Conservation (phyloP, 169 alveolate genomes). For the Eimeria zaria region DNA sequence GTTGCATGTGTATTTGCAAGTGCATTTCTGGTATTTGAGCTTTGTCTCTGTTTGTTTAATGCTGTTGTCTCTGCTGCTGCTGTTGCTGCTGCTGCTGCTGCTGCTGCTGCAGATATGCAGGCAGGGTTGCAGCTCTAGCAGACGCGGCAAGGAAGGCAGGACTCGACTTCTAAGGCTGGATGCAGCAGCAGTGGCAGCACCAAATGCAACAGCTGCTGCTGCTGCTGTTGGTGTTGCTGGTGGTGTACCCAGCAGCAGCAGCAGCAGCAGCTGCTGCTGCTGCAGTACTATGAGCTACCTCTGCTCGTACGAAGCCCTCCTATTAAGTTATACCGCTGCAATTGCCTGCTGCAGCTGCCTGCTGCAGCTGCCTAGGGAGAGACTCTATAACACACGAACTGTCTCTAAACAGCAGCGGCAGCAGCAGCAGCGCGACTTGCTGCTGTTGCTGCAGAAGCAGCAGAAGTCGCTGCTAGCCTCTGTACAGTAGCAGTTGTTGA, state of each 20-base stretch:
- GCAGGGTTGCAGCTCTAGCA: constrained; percentile 46
- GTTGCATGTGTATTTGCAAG: too few relatives aligned
- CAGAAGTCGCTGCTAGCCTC: neutral
- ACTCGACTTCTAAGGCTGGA: constrained; percentile 20
- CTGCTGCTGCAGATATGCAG: constrained; percentile 38
- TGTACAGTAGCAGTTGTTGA: neutral
- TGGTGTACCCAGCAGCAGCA: neutral
- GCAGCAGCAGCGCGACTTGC: neutral
- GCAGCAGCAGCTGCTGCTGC: neutral
- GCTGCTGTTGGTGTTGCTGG: neutral
- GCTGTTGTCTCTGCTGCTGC: neutral
- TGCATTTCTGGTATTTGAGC: too few relatives aligned
- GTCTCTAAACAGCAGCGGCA: constrained; percentile 20
- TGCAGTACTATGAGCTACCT: too few relatives aligned
- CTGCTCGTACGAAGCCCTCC: neutral
- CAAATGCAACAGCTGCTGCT: neutral
- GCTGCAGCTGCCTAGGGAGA: neutral
- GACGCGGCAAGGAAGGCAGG: constrained; percentile 64
- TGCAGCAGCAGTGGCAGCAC: neutral
- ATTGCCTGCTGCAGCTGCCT: too few relatives aligned
- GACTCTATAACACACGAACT: neutral
- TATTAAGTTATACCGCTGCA: too few relatives aligned
- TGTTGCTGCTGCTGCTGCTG: neutral
- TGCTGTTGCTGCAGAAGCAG: neutral
- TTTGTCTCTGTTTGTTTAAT: neutral